Conservation (phyloP, 1,284 basidiomycete genomes). For the Ustilago bromivora region DNA sequence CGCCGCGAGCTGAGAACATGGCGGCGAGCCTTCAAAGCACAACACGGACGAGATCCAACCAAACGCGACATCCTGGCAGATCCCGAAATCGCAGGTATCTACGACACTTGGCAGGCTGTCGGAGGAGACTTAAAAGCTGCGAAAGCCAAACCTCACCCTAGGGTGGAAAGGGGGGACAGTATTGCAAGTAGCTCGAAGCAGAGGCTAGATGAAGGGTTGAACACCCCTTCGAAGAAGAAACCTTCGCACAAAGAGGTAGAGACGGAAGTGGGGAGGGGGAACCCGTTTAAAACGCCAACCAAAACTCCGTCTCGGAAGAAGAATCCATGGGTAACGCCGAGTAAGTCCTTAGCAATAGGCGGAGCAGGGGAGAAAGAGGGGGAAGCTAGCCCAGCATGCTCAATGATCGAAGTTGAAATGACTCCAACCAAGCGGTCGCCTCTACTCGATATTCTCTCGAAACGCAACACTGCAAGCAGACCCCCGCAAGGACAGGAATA, state of each 20-base stretch:
- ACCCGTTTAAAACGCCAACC: slow-evolving; percentile 41
- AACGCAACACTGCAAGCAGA: slow-evolving; percentile 20
- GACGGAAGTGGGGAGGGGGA: not conserved
- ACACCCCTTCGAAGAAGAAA: slow-evolving; percentile 35
- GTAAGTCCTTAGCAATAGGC: not conserved
- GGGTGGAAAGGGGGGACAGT: not conserved
- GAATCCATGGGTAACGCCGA: not conserved
- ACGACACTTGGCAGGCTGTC: slow-evolving; percentile 61
- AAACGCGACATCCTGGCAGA: slow-evolving; percentile 59
- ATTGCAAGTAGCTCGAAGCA: slow-evolving; percentile 25
- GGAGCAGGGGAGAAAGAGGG: not conserved
- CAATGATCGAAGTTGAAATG: slow-evolving; percentile 45
- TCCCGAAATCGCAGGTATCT: slow-evolving; percentile 51
- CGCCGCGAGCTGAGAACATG: slow-evolving; percentile 54
- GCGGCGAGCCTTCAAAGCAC: slow-evolving; percentile 42
- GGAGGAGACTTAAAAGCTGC: slow-evolving; percentile 24
- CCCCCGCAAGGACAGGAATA: slow-evolving; percentile 11
- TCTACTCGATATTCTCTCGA: slow-evolving; percentile 7
- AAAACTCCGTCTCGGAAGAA: slow-evolving; percentile 2
- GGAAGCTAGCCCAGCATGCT: slow-evolving; percentile 28
- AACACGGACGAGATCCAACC: slow-evolving; percentile 59
- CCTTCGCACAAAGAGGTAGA: not conserved
- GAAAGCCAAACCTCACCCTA: slow-evolving; percentile 1
- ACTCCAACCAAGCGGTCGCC: slow-evolving; percentile 39
- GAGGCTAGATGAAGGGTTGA: slow-evolving; percentile 19